These are phyloP conservation scores for Ogataea salicorniae DNA, from an alignment of 805 yeast species.

Conservation along the genomic window DNA sequence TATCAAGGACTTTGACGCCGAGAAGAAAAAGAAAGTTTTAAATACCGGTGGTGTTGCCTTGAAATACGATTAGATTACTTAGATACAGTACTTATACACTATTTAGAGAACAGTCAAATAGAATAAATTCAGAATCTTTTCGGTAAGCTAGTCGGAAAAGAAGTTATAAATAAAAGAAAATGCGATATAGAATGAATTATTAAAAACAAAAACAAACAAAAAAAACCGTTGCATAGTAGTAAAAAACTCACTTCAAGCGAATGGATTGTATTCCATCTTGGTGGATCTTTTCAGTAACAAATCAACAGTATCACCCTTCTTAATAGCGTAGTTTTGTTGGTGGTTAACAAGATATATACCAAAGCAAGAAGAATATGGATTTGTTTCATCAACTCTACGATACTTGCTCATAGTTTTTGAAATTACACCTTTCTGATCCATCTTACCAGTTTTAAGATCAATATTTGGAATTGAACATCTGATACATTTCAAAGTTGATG, in stretches of 20 bases:
- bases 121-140: not conserved
- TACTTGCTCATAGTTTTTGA: slow-evolving; percentile 22
- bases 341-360: slow-evolving; percentile 27
- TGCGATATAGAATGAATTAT: not conserved
- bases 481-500: slow-evolving; percentile 24
- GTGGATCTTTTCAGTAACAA: slow-evolving; percentile 13
- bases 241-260: slow-evolving; percentile 2
- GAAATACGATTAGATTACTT: not conserved
- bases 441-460: slow-evolving; percentile 14
- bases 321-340: slow-evolving; percentile 14
- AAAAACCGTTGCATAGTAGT: not conserved
- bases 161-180: not conserved
- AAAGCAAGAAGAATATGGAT: slow-evolving; percentile 21
- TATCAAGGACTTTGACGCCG: slow-evolving; percentile 35
- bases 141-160: not conserved
- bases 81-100: not conserved
- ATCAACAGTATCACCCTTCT: slow-evolving; percentile 24
- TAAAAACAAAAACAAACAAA: not conserved
- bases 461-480: slow-evolving; percentile 29
- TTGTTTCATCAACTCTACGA: slow-evolving; percentile 27
- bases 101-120: not conserved
- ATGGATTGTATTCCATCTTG: slow-evolving; percentile 16
- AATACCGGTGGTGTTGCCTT: slow-evolving; percentile 21
- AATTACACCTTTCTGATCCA: slow-evolving; percentile 19
- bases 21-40: slow-evolving; percentile 17